Conservation (phyloP, 768 basidiomycete genomes). For the Mycena vitilis region DNA sequence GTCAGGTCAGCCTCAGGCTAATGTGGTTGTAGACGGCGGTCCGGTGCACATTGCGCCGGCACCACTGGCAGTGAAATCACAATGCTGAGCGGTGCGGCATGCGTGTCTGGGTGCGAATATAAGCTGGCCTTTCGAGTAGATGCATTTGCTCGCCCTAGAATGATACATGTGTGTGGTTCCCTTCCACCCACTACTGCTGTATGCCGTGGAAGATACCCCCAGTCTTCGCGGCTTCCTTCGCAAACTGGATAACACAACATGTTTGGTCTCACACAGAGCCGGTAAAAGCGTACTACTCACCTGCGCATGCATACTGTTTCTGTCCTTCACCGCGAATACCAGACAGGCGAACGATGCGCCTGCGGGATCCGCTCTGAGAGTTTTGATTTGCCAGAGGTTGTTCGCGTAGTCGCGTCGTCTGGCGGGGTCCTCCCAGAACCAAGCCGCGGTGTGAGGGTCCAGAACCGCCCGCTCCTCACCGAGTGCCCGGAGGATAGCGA, state of each 20-base stretch:
- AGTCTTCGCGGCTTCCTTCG: slow-evolving; percentile 20
- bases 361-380: slow-evolving; percentile 26
- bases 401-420: background rate
- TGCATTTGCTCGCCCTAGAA: background rate
- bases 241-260: slow-evolving; percentile 7
- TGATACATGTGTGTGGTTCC: background rate
- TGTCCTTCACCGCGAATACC: slow-evolving; percentile 20
- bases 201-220: slow-evolving; percentile 28
- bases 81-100: no score
- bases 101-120: background rate
- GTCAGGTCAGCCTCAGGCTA: no score
- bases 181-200: background rate
- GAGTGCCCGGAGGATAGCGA: slow-evolving; percentile 27
- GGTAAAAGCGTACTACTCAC: slow-evolving; percentile 9
- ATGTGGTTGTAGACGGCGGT: no score
- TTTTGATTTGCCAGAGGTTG: slow-evolving; percentile 24
- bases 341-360: slow-evolving; percentile 21
- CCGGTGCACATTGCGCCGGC: no score
- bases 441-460: slow-evolving; percentile 19
- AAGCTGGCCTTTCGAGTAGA: background rate
- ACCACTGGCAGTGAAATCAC: background rate
- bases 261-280: background rate
- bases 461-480: slow-evolving; percentile 21
- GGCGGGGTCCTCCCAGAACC: slow-evolving; percentile 16
- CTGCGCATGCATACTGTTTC: slow-evolving; percentile 21